These are phyloP conservation scores for Colletotrichum viniferum DNA, from an alignment of 2,329 filamentous ascomycete genomes.

Conservation along the genomic window DNA sequence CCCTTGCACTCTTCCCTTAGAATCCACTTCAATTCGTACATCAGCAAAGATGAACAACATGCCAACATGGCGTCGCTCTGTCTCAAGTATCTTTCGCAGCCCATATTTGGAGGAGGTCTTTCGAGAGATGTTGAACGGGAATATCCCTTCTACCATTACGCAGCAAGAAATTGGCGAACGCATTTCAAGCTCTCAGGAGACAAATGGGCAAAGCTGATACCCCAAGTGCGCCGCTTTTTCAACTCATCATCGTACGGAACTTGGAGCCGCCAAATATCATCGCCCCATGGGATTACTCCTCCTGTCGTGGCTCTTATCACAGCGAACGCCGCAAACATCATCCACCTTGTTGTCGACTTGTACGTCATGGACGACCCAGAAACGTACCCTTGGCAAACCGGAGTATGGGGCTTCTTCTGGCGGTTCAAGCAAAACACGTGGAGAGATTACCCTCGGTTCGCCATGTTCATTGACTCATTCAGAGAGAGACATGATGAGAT, in stretches of 20 bases:
- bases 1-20: slow-evolving; percentile 6
- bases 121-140: neutral
- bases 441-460: neutral
- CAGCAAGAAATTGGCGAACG: slow-evolving; percentile 15
- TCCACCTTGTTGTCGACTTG: neutral
- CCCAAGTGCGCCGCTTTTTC: neutral
- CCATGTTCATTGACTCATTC: neutral
- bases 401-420: neutral
- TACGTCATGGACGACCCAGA: neutral
- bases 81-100: slow-evolving; percentile 22
- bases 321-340: neutral
- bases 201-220: slow-evolving; percentile 8
- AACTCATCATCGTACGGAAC: slow-evolving; percentile 20
- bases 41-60: slow-evolving; percentile 15
- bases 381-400: neutral
- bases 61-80: slow-evolving; percentile 24
- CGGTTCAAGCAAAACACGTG: neutral
- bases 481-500: neutral
- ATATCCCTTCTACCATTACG: slow-evolving; percentile 23
- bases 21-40: slow-evolving; percentile 2
- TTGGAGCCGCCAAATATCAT: slow-evolving; percentile 13
- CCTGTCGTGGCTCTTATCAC: neutral
- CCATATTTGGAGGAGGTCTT: neutral
- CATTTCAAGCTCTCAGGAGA: slow-evolving; percentile 14
- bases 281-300: neutral